Percentiles rank a stretch among this genome's conserved stretches.
Evolutionary conservation across 2,329 filamentous ascomycete genomes (phyloP).

Genomic region (Gnomoniopsis sp.): DNA sequence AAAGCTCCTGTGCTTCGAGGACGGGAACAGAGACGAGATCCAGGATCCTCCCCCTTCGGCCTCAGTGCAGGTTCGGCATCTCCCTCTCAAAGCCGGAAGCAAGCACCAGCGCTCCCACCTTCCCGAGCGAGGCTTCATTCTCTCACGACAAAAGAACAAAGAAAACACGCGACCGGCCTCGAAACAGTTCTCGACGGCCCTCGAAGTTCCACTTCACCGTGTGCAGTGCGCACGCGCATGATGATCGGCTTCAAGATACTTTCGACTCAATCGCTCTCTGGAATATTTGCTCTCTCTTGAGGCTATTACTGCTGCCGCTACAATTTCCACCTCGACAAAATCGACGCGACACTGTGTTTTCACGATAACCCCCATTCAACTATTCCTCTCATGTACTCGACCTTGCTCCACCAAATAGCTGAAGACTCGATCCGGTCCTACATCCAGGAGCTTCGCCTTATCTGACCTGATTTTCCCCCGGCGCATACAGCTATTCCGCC

Average conservation of each 20-base stretch:
- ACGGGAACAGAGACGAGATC: neutral
- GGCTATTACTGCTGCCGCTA: constrained; percentile 4
- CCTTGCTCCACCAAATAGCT: neutral
- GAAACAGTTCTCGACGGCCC: neutral
- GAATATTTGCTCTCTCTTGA: constrained; percentile 4
- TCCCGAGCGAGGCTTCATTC: neutral
- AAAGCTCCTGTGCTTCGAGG: neutral
- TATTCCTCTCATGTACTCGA: neutral
- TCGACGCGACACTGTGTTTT: neutral
- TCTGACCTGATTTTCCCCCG: neutral
- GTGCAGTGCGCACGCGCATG: constrained; percentile 17
- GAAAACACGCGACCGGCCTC: neutral
- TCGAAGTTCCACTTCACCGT: neutral
- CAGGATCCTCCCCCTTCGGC: too few relatives aligned
- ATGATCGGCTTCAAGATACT: constrained; percentile 16
- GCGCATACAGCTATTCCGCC: neutral
- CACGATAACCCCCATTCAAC: neutral
- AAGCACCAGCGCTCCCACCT: constrained; percentile 6
- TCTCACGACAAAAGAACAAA: neutral
- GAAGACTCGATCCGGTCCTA: neutral
- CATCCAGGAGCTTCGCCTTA: neutral
- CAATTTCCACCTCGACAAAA: neutral
- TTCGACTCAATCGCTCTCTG: constrained; percentile 13
- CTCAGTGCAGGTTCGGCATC: constrained; percentile 8
- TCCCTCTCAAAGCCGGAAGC: neutral